Conservation (phyloP, 371 early-diverging fungal genomes). For the Mortierella polycephala region DNA sequence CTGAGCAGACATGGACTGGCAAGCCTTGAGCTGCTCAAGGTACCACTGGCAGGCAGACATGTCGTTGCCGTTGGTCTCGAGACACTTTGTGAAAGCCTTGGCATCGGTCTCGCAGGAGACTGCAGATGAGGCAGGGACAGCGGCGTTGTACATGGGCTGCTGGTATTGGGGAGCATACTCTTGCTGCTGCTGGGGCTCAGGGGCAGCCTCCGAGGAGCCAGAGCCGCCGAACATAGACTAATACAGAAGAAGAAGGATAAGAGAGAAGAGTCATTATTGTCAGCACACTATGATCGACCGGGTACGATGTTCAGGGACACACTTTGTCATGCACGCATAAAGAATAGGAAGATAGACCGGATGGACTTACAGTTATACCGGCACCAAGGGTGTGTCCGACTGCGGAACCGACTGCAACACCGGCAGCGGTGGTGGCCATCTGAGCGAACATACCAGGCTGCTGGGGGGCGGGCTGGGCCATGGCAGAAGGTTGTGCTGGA, state of each 20-base stretch:
- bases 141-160: conserved; percentile 58
- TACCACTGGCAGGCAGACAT: conserved; percentile 87
- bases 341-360: background rate
- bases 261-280: background rate
- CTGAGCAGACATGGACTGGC: conserved; percentile 77
- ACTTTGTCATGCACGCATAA: too few species aligned
- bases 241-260: background rate
- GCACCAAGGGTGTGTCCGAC: conserved; percentile 76
- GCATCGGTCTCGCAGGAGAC: conserved; percentile 84
- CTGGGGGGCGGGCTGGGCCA: conserved; percentile 64
- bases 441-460: conserved; percentile 61
- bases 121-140: conserved; percentile 55
- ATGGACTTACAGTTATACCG: conserved; percentile 59
- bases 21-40: conserved; percentile 88
- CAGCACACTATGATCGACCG: too few species aligned
- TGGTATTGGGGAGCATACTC: conserved; percentile 51
- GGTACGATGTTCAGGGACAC: too few species aligned
- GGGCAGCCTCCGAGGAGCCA: conserved; percentile 43
- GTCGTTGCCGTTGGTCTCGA: conserved; percentile 84
- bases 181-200: conserved; percentile 43
- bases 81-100: conserved; percentile 87
- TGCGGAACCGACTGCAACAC: conserved; percentile 92
- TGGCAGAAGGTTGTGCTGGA: conserved; percentile 56
- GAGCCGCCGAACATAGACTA: conserved; percentile 56
- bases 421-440: conserved; percentile 91